Conservation (phyloP, 2,329 filamentous ascomycete species). For the Geoglossum cookeanum region DNA sequence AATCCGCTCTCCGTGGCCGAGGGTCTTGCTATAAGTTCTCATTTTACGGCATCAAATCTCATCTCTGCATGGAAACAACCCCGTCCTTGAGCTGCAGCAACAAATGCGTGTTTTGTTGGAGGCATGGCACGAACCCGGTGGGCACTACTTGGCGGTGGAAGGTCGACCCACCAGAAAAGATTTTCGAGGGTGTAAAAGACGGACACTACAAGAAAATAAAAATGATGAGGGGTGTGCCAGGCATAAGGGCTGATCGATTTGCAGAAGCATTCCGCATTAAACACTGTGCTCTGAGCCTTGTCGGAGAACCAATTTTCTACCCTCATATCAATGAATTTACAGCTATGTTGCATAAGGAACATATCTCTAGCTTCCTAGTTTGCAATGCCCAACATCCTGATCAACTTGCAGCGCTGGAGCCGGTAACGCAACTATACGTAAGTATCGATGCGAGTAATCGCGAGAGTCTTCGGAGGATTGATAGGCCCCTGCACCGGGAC, state of each 20-base stretch:
- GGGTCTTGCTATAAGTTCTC: constrained; percentile 97
- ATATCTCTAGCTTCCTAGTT: constrained; percentile 85
- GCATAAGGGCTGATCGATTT: constrained; percentile 79
- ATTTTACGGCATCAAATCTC: constrained; percentile 90
- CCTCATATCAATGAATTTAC: constrained; percentile 91
- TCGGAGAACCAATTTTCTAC: constrained; percentile 98
- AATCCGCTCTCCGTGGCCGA: constrained; percentile 79
- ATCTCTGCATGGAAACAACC: constrained; percentile 96
- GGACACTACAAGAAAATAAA: constrained; percentile 96
- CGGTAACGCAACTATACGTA: constrained; percentile 89
- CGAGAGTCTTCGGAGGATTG: constrained; percentile 72
- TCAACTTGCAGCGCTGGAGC: constrained; percentile 61
- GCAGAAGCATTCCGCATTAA: constrained; percentile 82
- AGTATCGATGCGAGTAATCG: constrained; percentile 88
- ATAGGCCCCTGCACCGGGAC: constrained; percentile 80
- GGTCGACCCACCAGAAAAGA: constrained; percentile 74
- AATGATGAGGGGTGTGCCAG: constrained; percentile 85
- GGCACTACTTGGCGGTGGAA: constrained; percentile 95
- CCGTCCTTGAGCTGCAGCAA: constrained; percentile 91
- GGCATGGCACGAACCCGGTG: constrained; percentile 91
- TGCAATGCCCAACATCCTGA: constrained; percentile 96
- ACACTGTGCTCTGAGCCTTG: constrained; percentile 79
- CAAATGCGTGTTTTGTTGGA: constrained; percentile 98
- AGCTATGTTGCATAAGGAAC: constrained; percentile 61
- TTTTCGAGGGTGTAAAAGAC: constrained; percentile 77